Percentiles rank a stretch among this genome's conserved stretches.
These are phyloP conservation scores for Exidia glandulosa DNA, from an alignment of 768 basidiomycete species.

Conservation along the genomic window DNA sequence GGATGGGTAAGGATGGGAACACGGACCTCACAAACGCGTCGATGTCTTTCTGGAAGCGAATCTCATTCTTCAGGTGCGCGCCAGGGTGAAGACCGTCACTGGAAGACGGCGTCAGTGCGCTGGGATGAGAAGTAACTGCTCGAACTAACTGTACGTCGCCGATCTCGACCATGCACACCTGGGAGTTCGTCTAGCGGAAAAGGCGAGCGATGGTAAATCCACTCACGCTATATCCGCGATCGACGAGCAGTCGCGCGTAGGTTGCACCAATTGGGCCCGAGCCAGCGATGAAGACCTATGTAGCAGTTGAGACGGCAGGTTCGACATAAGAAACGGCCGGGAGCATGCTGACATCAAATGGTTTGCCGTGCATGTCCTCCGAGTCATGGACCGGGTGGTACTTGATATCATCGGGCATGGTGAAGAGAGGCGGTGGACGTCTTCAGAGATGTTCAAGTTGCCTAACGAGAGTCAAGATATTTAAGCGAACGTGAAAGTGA, in stretches of 20 bases:
- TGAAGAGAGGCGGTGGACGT: too few species aligned
- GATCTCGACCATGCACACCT: slow-evolving; percentile 10
- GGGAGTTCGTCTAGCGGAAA: not conserved
- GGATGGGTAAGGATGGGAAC: not conserved
- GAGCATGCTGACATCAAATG: not conserved
- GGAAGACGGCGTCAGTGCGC: not conserved
- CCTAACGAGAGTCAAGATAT: too few species aligned
- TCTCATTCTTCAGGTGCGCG: slow-evolving; percentile 22
- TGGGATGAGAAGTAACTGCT: not conserved
- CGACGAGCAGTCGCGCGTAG: slow-evolving; percentile 15
- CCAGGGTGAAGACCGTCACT: slow-evolving; percentile 6
- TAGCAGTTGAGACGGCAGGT: not conserved
- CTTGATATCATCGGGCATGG: too few species aligned
- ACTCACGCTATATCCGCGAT: slow-evolving; percentile 7
- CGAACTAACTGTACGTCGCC: slow-evolving; percentile 9
- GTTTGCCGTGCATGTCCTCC: not conserved
- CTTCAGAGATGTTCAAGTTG: too few species aligned
- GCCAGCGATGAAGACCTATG: slow-evolving; percentile 9
- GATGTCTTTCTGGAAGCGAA: slow-evolving; percentile 18
- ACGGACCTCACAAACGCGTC: not conserved
- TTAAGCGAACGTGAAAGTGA: too few species aligned
- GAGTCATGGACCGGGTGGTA: not conserved
- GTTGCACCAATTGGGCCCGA: slow-evolving; percentile 20
- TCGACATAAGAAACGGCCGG: not conserved
- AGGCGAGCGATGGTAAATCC: too few species aligned